phyloP scores from a whole-genome alignment of 345 rosid genomes.

The Eucalyptus dawsonii region DNA sequence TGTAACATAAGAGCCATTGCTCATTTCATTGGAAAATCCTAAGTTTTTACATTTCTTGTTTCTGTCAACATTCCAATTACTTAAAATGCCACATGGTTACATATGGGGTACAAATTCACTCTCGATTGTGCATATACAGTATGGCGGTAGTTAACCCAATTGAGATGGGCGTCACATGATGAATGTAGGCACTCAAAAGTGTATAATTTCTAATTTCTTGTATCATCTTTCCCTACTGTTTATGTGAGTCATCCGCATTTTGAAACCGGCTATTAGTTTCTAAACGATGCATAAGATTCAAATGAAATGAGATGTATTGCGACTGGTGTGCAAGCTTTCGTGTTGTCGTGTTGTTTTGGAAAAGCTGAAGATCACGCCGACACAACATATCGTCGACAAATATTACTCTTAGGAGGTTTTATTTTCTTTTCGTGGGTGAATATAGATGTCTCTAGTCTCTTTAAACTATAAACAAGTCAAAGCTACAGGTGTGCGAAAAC shows the following conservation, averaged over 20 bases:
- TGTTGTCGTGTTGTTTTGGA: not conserved
- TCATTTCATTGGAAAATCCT: not conserved
- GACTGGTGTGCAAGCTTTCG: not conserved
- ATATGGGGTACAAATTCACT: not conserved
- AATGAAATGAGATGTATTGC: not conserved
- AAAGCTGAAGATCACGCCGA: not conserved
- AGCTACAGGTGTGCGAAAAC: not conserved
- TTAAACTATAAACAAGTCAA: not conserved
- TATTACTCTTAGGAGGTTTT: not conserved
- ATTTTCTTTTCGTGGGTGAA: not conserved
- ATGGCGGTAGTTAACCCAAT: not conserved
- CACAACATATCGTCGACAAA: not conserved
- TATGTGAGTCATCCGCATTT: not conserved
- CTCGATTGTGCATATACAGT: not conserved
- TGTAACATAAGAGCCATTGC: not conserved
- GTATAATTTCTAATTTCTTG: not conserved
- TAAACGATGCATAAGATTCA: not conserved
- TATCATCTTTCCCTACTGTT: not conserved
- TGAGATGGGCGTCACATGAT: not conserved
- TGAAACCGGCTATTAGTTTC: not conserved
- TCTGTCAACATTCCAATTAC: not conserved
- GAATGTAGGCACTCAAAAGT: not conserved
- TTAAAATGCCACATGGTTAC: not conserved
- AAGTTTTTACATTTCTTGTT: not conserved
- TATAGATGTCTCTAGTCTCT: not conserved